Percentiles rank a stretch among this genome's conserved stretches.
These are phyloP conservation scores for Tausonia pullulans DNA, from an alignment of 1,284 basidiomycete species.

Conservation along the genomic window DNA sequence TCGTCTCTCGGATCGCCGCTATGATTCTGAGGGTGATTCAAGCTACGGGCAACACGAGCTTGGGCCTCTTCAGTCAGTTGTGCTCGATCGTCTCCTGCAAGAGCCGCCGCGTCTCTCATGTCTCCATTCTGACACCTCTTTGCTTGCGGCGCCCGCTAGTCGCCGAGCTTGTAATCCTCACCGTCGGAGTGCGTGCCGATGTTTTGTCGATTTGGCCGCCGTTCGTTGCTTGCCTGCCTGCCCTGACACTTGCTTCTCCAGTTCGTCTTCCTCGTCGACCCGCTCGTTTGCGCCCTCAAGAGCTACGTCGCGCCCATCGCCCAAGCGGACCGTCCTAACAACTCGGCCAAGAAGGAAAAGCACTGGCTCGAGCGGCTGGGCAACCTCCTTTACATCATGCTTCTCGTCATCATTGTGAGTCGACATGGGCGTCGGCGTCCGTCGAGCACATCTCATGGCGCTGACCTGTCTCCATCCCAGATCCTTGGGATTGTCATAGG, in stretches of 20 bases:
- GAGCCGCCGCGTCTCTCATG: not conserved
- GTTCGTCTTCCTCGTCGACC: constrained; percentile 5
- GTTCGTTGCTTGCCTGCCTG: too few relatives aligned
- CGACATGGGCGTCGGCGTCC: too few relatives aligned
- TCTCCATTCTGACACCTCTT: not conserved
- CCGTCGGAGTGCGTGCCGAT: too few relatives aligned
- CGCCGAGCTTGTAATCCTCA: constrained; percentile 3
- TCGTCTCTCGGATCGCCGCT: not conserved
- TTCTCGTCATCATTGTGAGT: not conserved
- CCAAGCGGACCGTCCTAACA: not conserved
- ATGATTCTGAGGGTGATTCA: not conserved
- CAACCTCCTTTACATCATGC: not conserved
- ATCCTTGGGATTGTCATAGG: not conserved
- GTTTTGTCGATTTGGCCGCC: not conserved
- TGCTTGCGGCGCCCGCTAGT: not conserved
- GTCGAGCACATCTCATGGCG: too few relatives aligned
- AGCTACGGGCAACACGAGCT: not conserved
- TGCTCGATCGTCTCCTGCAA: not conserved
- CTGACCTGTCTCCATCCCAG: too few relatives aligned
- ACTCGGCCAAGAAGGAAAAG: not conserved
- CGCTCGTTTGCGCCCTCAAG: not conserved
- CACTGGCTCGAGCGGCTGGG: not conserved
- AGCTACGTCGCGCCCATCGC: not conserved
- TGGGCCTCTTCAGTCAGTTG: not conserved
- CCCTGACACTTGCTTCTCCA: too few relatives aligned